These are phyloP conservation scores for Fraxinus sp. DNA, from an alignment of 305 asterid genomes.

Conservation along the genomic window DNA sequence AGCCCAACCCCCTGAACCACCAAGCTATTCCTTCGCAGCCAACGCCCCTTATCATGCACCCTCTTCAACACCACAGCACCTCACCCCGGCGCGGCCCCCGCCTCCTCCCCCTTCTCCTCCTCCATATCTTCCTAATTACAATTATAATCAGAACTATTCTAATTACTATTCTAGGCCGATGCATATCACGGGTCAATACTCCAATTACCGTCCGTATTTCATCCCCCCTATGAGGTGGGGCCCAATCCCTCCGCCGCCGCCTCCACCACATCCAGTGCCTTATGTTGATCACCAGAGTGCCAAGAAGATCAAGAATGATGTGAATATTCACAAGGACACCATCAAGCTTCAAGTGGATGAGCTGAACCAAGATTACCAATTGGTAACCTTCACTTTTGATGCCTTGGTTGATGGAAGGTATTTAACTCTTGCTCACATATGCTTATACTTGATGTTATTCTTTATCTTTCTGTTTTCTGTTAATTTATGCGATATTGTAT, in stretches of 20 bases:
- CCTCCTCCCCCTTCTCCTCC: conserved; percentile 42
- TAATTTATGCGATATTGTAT: background rate
- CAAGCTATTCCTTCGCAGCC: conserved; percentile 52
- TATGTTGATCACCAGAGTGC: conserved; percentile 83
- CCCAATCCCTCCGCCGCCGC: conserved; percentile 30
- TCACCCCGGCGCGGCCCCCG: conserved; percentile 28
- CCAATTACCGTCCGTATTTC: conserved; percentile 42
- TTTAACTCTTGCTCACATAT: background rate
- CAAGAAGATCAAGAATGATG: conserved; percentile 82
- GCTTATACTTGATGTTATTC: background rate
- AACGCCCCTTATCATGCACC: conserved; percentile 36
- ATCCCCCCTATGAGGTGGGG: conserved; percentile 39
- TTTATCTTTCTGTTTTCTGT: background rate
- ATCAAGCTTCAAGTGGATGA: conserved; percentile 64
- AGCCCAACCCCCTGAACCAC: conserved; percentile 25
- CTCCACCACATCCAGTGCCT: conserved; percentile 48
- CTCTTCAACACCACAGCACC: conserved; percentile 26
- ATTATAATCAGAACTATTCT: conserved; percentile 38
- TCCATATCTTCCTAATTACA: conserved; percentile 18
- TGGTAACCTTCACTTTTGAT: conserved; percentile 80
- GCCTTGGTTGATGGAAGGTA: conserved; percentile 93
- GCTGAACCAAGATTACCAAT: conserved; percentile 46
- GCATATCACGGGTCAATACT: conserved; percentile 28
- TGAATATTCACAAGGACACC: conserved; percentile 78
- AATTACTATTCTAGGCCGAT: conserved; percentile 38